phyloP scores from a whole-genome alignment of 306 rosid species.

The Mimosa bimucronata region DNA sequence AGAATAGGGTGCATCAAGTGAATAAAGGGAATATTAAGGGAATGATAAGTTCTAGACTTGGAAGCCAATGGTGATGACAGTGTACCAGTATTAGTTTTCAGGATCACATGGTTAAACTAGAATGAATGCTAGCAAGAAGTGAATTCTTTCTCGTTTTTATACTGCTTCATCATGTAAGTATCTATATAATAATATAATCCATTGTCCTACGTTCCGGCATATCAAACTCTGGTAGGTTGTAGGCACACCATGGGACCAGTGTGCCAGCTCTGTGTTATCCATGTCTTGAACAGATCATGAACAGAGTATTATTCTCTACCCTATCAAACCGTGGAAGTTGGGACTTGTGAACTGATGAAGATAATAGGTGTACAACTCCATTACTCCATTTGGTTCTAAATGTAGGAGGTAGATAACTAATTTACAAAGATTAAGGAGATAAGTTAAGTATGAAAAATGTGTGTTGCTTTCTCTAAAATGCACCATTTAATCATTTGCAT shows the following conservation, averaged over 20 bases:
- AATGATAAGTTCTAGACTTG: background rate
- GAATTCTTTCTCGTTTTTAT: background rate
- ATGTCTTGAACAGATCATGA: slow-evolving; percentile 16
- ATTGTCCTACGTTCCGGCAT: background rate
- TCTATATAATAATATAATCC: slow-evolving; percentile 14
- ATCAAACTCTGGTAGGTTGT: background rate
- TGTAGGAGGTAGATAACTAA: too few relatives aligned
- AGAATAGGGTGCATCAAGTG: slow-evolving; percentile 11
- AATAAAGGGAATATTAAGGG: slow-evolving; percentile 17
- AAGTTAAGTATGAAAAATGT: background rate
- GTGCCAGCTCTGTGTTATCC: slow-evolving; percentile 2
- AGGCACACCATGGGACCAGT: slow-evolving; percentile 11
- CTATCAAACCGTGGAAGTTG: slow-evolving; percentile 21
- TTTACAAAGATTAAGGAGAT: background rate
- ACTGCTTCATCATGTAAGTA: background rate
- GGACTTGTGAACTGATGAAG: background rate
- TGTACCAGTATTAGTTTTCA: background rate
- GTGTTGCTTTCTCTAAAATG: background rate
- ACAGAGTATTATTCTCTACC: background rate
- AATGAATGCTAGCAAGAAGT: slow-evolving; percentile 4
- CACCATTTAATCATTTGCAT: background rate
- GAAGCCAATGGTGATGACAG: slow-evolving; percentile 15
- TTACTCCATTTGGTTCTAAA: background rate
- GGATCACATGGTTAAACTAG: slow-evolving; percentile 18
- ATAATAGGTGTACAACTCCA: background rate